phyloP scores from a whole-genome alignment of 371 early-diverging fungal species.

The Quaeritorhiza haematococci region DNA sequence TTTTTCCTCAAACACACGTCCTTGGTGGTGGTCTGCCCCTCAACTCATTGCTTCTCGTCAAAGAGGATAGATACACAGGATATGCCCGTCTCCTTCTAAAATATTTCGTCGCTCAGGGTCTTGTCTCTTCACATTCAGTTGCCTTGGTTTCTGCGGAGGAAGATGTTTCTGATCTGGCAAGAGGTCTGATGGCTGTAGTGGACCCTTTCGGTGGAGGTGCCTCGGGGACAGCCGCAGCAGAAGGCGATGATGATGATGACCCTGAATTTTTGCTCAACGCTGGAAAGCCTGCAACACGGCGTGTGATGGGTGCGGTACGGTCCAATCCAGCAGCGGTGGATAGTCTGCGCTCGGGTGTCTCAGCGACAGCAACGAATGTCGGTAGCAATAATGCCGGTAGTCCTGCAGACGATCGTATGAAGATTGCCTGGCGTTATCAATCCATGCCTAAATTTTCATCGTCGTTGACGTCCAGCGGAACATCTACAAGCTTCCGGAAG shows the following conservation, averaged over 20 bases:
- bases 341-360: slow-evolving; percentile 8
- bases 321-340: slow-evolving; percentile 1
- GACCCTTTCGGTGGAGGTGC: no score
- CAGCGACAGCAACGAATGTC: slow-evolving; percentile 1
- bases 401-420: slow-evolving; percentile 59
- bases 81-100: slow-evolving; percentile 76
- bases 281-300: neutral
- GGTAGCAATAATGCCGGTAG: neutral
- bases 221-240: slow-evolving; percentile 19
- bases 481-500: no score
- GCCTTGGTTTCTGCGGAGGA: slow-evolving; percentile 65
- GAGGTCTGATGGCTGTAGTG: slow-evolving; percentile 57
- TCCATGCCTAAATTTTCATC: slow-evolving; percentile 63
- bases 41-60: slow-evolving; percentile 72
- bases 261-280: slow-evolving; percentile 7
- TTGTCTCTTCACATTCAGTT: slow-evolving; percentile 70
- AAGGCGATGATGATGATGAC: slow-evolving; percentile 47
- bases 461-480: slow-evolving; percentile 12
- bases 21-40: slow-evolving; percentile 83
- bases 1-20: slow-evolving; percentile 1
- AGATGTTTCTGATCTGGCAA: slow-evolving; percentile 48
- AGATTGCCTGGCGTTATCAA: slow-evolving; percentile 92
- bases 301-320: neutral
- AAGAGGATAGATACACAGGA: slow-evolving; percentile 76
- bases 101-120: slow-evolving; percentile 82